Evolutionary conservation across 179 eudicot species (phyloP).

Genomic region (Beta lomatogona): DNA sequence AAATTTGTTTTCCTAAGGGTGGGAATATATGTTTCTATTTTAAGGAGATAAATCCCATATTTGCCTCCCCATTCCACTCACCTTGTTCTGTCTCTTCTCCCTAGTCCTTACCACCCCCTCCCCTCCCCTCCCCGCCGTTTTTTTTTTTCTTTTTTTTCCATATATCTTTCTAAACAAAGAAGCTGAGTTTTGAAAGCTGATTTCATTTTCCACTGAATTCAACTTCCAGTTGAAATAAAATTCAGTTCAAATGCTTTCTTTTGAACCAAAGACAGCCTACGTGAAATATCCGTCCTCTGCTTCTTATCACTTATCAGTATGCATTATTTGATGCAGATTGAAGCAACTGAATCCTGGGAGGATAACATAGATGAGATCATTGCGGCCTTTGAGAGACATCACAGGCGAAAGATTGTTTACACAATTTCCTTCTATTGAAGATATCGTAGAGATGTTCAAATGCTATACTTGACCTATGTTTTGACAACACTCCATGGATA

Average conservation of each 20-base stretch:
- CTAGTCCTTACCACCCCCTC: not conserved
- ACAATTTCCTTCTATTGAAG: constrained; percentile 77
- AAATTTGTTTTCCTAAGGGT: too few species aligned
- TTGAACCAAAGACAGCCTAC: not conserved
- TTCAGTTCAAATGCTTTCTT: not conserved
- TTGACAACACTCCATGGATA: not conserved
- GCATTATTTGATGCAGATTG: constrained; percentile 49
- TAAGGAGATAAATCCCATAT: not conserved
- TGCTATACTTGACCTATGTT: not conserved
- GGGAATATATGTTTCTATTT: not conserved
- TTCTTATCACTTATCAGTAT: not conserved
- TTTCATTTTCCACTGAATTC: not conserved
- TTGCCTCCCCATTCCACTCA: not conserved
- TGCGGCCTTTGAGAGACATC: constrained; percentile 66
- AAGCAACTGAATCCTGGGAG: constrained; percentile 76
- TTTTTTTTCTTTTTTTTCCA: too few species aligned
- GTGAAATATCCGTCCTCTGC: not conserved
- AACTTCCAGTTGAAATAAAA: not conserved
- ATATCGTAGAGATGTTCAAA: not conserved
- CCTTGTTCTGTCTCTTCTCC: not conserved
- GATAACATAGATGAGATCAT: constrained; percentile 74
- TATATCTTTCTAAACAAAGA: not conserved
- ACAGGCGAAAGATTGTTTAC: constrained; percentile 75
- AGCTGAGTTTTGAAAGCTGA: not conserved
- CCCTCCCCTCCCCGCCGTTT: not conserved